Evolutionary conservation across 352 stramenopile genomes (phyloP).

Genomic region (Globisporangium paroecandrum): DNA sequence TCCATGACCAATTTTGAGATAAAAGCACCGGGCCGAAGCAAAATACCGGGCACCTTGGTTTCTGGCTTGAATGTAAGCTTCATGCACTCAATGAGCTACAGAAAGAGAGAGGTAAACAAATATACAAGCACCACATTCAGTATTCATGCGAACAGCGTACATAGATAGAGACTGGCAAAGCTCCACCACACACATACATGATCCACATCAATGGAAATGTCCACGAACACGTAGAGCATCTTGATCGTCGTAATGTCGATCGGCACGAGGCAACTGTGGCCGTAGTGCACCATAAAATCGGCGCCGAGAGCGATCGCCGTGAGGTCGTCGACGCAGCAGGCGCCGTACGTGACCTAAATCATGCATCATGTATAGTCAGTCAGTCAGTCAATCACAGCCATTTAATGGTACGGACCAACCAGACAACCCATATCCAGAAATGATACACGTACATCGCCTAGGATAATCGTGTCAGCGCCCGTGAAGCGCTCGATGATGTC

Average conservation of each 20-base stretch:
- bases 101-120: neutral
- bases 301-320: slow-evolving; percentile 93
- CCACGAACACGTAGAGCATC: slow-evolving; percentile 99
- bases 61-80: slow-evolving; percentile 85
- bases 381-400: neutral
- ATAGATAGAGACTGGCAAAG: neutral
- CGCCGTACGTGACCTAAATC: slow-evolving; percentile 94
- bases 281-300: slow-evolving; percentile 99
- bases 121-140: neutral
- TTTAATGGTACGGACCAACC: neutral
- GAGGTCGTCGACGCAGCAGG: slow-evolving; percentile 99
- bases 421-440: neutral
- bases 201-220: slow-evolving; percentile 97
- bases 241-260: slow-evolving; percentile 95
- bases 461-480: slow-evolving; percentile 89
- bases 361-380: neutral
- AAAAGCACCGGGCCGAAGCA: neutral
- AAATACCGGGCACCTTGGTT: slow-evolving; percentile 45
- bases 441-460: slow-evolving; percentile 92
- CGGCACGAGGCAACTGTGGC: slow-evolving; percentile 98
- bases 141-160: neutral
- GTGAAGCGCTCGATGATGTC: slow-evolving; percentile 98
- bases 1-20: neutral
- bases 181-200: slow-evolving; percentile 61
- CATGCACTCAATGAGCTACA: slow-evolving; percentile 93